phyloP scores from a whole-genome alignment of 2,329 filamentous ascomycete genomes.

The Microdochium paspali region DNA sequence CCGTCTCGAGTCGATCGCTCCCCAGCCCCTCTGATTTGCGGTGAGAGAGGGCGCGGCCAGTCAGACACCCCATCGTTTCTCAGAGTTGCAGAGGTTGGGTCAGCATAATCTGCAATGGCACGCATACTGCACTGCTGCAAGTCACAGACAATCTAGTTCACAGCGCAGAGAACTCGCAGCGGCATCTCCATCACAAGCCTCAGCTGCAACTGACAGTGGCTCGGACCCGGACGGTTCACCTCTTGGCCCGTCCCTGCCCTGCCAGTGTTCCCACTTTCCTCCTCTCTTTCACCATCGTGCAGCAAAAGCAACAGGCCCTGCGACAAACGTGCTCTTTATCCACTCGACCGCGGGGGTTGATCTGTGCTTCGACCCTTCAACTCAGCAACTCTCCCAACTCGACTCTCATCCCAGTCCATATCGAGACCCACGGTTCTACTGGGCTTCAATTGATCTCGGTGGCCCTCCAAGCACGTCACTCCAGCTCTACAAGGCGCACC shows the following conservation, averaged over 20 bases:
- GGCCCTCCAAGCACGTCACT: too few relatives aligned
- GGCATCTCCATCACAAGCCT: background rate
- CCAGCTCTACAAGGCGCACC: too few relatives aligned
- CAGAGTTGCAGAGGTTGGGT: too few relatives aligned
- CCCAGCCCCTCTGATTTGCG: conserved; percentile 25
- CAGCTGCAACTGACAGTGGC: background rate
- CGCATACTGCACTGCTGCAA: too few relatives aligned
- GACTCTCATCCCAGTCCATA: background rate
- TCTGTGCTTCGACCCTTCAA: too few relatives aligned
- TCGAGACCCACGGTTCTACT: too few relatives aligned
- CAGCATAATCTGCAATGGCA: too few relatives aligned
- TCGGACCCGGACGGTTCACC: background rate
- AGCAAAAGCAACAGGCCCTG: background rate
- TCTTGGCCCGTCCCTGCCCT: background rate
- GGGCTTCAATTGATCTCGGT: too few relatives aligned
- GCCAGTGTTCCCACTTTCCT: background rate
- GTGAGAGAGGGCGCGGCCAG: conserved; percentile 14
- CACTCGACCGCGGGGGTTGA: background rate
- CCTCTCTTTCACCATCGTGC: background rate
- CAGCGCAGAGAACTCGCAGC: background rate
- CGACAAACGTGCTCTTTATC: too few relatives aligned
- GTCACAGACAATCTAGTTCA: background rate
- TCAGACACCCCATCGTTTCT: too few relatives aligned
- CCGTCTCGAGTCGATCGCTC: background rate
- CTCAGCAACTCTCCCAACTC: background rate